Evolutionary conservation across 257 asterid species (phyloP).

Genomic region (Rubia yunnanensis): DNA sequence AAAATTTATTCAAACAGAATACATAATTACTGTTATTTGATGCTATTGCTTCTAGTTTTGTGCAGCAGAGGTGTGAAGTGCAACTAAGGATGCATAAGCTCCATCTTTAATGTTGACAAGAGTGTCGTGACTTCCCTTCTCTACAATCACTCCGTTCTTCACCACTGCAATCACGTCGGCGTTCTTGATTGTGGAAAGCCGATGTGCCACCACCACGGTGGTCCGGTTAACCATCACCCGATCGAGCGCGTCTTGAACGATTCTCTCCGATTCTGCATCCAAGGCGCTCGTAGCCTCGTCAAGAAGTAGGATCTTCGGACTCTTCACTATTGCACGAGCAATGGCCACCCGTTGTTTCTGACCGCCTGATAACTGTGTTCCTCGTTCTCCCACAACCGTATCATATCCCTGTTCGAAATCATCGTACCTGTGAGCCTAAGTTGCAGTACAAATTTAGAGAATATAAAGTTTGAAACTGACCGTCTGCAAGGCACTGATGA

Average conservation of each 20-base stretch:
- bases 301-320: constrained; percentile 58
- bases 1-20: not conserved
- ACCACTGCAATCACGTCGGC: constrained; percentile 85
- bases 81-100: constrained; percentile 55
- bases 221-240: constrained; percentile 66
- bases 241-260: constrained; percentile 79
- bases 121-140: constrained; percentile 67
- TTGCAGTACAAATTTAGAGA: too few relatives aligned
- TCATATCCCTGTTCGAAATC: constrained; percentile 49
- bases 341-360: constrained; percentile 91
- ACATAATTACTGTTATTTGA: too few relatives aligned
- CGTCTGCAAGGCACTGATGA: constrained; percentile 61
- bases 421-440: not conserved
- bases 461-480: not conserved
- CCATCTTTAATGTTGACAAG: constrained; percentile 61
- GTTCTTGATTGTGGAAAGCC: constrained; percentile 68
- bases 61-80: constrained; percentile 47
- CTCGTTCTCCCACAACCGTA: constrained; percentile 74
- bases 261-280: constrained; percentile 76
- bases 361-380: constrained; percentile 74
- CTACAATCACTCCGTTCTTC: constrained; percentile 63
- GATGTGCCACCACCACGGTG: constrained; percentile 74
- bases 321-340: constrained; percentile 72
- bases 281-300: constrained; percentile 89
- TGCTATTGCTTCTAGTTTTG: not conserved